Percentiles rank a stretch among this genome's conserved stretches.
Conservation (phyloP, 2,329 filamentous ascomycete species). For the Colletotrichum scovillei region DNA sequence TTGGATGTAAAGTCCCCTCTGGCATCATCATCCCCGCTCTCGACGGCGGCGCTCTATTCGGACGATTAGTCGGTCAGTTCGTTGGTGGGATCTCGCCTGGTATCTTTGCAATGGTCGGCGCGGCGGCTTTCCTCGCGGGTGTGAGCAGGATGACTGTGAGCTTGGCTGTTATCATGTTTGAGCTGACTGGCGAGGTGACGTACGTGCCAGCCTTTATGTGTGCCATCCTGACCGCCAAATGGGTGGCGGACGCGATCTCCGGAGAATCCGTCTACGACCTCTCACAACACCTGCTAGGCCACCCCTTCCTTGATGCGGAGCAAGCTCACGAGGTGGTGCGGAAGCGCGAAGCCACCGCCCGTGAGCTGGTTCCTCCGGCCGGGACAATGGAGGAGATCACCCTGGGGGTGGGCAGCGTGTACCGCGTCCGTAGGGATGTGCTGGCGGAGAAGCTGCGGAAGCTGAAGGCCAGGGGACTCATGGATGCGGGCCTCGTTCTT, state of each 20-base stretch:
- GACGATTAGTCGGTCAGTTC: constrained; percentile 59
- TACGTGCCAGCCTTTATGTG: constrained; percentile 70
- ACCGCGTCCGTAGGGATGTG: constrained; percentile 49
- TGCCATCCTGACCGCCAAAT: constrained; percentile 69
- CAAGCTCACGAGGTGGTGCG: constrained; percentile 44
- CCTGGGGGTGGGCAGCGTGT: constrained; percentile 55
- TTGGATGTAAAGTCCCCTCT: constrained; percentile 69
- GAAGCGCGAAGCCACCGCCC: constrained; percentile 44
- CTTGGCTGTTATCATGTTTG: constrained; percentile 71
- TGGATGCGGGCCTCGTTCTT: constrained; percentile 68
- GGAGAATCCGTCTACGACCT: constrained; percentile 68
- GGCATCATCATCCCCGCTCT: constrained; percentile 71
- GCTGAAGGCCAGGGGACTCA: constrained; percentile 60
- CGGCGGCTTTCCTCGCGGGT: constrained; percentile 68
- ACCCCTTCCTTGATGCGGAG: constrained; percentile 68
- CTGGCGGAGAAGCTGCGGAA: constrained; percentile 58
- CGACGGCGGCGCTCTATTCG: constrained; percentile 68
- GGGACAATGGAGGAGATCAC: constrained; percentile 68
- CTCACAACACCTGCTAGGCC: constrained; percentile 67
- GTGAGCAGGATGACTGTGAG: constrained; percentile 69
- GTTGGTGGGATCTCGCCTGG: constrained; percentile 60
- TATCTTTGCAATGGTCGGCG: constrained; percentile 71
- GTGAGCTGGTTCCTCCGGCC: constrained; percentile 61
- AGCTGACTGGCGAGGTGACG: constrained; percentile 68
- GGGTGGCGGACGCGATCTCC: constrained; percentile 65